Percentiles rank a stretch among this genome's conserved stretches.
These are phyloP conservation scores for Vachellia collinsii DNA, from an alignment of 306 rosid species.

Conservation along the genomic window DNA sequence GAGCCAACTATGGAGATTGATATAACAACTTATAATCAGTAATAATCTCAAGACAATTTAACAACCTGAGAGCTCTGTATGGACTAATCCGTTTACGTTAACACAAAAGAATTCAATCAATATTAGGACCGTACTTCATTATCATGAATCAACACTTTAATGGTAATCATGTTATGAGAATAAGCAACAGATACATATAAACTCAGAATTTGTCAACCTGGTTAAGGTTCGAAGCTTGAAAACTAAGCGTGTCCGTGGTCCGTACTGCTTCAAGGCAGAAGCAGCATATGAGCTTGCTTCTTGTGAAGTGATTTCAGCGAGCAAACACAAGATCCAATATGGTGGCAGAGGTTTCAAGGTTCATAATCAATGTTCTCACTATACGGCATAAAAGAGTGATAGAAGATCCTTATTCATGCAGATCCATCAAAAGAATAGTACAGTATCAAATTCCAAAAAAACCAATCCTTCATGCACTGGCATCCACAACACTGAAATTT, in stretches of 20 bases:
- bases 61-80: background rate
- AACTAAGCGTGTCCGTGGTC: background rate
- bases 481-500: slow-evolving; percentile 58
- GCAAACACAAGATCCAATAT: too few relatives aligned
- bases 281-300: too few relatives aligned
- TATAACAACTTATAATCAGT: background rate
- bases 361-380: slow-evolving; percentile 37
- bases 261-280: background rate
- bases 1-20: background rate
- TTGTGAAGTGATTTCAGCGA: too few relatives aligned
- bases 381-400: background rate
- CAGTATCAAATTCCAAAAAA: background rate
- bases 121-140: background rate
- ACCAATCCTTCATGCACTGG: slow-evolving; percentile 47
- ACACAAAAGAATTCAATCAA: background rate
- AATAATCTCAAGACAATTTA: background rate
- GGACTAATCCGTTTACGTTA: background rate
- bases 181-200: background rate
- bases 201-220: background rate
- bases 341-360: background rate
- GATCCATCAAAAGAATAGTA: slow-evolving; percentile 11
- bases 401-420: slow-evolving; percentile 15
- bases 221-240: background rate
- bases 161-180: background rate
- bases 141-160: background rate